Conservation (phyloP, 495 filamentous ascomycete genomes). For the Tuber microsphaerosporum region DNA sequence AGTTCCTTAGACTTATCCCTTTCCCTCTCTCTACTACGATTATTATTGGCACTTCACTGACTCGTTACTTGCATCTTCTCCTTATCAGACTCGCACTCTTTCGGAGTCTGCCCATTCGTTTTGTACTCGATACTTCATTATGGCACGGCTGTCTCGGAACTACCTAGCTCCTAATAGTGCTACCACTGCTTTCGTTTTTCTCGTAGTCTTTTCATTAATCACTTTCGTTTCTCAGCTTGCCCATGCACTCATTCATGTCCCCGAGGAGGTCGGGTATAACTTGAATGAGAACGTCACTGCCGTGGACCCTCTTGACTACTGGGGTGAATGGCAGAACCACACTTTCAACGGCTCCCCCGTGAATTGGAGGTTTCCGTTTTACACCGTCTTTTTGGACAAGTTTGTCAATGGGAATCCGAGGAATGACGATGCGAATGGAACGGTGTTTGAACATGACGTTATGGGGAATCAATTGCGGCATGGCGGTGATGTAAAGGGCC, state of each 20-base stretch:
- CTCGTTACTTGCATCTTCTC: not conserved
- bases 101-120: not conserved
- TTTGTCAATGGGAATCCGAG: constrained; percentile 66
- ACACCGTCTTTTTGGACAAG: constrained; percentile 62
- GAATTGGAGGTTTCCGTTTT: constrained; percentile 68
- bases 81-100: not conserved
- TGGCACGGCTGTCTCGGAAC: not conserved
- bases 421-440: constrained; percentile 66
- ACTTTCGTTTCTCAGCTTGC: not conserved
- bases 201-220: not conserved
- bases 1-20: not conserved
- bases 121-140: not conserved
- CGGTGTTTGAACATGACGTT: constrained; percentile 61
- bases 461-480: constrained; percentile 65
- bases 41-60: not conserved
- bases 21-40: not conserved
- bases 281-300: constrained; percentile 59
- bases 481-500: constrained; percentile 61
- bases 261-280: constrained; percentile 52
- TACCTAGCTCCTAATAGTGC: not conserved
- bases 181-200: not conserved
- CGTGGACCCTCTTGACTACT: constrained; percentile 55
- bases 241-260: constrained; percentile 45
- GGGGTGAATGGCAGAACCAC: constrained; percentile 54
- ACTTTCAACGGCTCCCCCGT: constrained; percentile 53